Evolutionary conservation across 805 yeast genomes (phyloP).

Genomic region (Saturnispora diversa): DNA sequence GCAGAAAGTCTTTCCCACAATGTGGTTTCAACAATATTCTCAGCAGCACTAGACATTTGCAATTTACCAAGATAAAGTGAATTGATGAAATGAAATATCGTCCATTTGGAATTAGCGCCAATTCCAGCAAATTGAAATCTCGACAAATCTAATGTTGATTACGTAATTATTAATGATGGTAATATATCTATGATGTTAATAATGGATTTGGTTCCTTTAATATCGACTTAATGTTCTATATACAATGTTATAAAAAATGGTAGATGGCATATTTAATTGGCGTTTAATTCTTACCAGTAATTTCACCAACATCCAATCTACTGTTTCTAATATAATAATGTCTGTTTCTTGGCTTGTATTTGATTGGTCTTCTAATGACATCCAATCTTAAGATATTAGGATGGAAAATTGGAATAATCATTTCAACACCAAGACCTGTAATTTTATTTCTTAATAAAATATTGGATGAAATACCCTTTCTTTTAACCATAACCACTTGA

Average conservation of each 20-base stretch:
- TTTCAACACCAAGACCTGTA: constrained; percentile 77
- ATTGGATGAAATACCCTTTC: constrained; percentile 64
- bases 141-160: no score
- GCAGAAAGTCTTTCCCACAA: constrained; percentile 46
- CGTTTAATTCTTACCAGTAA: constrained; percentile 23
- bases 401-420: constrained; percentile 70
- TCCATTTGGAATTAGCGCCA: no score
- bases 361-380: constrained; percentile 62
- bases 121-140: no score
- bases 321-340: constrained; percentile 84
- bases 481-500: constrained; percentile 66
- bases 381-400: constrained; percentile 76
- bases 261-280: background rate
- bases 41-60: constrained; percentile 18
- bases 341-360: constrained; percentile 71
- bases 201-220: no score
- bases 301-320: constrained; percentile 66
- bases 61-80: background rate
- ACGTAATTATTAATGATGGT: no score
- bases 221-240: no score
- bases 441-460: constrained; percentile 77
- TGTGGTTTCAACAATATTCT: constrained; percentile 53
- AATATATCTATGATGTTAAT: no score
- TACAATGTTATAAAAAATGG: background rate
- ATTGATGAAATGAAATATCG: no score